Percentiles rank a stretch among this genome's conserved stretches.
These are phyloP conservation scores for Citrus reticulata DNA, from an alignment of 345 rosid species.

Conservation along the genomic window DNA sequence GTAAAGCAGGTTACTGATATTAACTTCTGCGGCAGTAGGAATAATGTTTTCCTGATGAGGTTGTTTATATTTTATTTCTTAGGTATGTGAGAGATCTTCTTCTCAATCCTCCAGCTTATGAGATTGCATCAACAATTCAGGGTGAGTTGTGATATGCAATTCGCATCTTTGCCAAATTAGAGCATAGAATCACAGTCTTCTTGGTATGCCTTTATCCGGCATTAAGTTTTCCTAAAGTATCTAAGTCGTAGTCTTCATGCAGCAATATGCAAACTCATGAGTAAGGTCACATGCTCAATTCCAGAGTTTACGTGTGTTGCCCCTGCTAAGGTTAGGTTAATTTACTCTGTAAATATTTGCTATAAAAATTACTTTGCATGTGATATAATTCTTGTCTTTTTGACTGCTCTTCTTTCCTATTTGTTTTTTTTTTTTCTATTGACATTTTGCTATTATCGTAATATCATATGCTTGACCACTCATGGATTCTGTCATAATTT, in stretches of 20 bases:
- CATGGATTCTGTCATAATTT: neutral
- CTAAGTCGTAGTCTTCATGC: constrained; percentile 26
- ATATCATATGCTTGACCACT: neutral
- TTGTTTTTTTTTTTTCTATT: neutral
- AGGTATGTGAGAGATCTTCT: constrained; percentile 92
- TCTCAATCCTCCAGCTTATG: constrained; percentile 93
- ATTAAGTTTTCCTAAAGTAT: neutral
- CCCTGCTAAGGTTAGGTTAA: constrained; percentile 72
- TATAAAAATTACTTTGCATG: neutral
- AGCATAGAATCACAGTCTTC: neutral
- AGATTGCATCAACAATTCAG: constrained; percentile 81
- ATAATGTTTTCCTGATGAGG: neutral
- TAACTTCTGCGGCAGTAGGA: neutral
- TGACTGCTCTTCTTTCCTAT: neutral
- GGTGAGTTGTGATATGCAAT: constrained; percentile 36
- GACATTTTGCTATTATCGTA: neutral
- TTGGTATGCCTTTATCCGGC: neutral
- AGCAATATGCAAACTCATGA: constrained; percentile 90
- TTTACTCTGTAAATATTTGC: constrained; percentile 7
- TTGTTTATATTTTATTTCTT: constrained; percentile 16
- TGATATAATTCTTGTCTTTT: neutral
- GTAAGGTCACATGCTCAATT: constrained; percentile 65
- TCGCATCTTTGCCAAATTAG: neutral
- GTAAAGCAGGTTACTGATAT: neutral
- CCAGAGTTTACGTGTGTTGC: constrained; percentile 92